Base-by-base conservation (phyloP, 176 grass and related monocot genomes). In the Alopecurus myosuroides region DNA sequence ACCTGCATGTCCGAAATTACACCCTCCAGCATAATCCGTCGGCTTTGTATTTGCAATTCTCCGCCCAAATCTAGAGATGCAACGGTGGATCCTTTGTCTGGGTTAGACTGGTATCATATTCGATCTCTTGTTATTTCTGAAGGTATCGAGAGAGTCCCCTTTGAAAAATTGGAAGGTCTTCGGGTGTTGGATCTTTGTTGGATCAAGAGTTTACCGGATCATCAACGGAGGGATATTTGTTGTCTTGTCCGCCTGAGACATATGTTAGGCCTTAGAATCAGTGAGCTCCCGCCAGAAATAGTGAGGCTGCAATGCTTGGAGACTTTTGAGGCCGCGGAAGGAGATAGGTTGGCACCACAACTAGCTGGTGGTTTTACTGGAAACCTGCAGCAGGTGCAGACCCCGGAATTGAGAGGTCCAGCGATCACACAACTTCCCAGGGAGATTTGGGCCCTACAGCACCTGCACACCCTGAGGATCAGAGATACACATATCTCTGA, bases 171-270 rank as follows among this genome's bases (percentile, higher is more conserved):
- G 10, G 25, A 41, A 55, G 3, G 3, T 0, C 9, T 82, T 9
- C 14, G 49, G 0, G 9, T 71, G 65, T 28, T 82, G 51, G 65
- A 82, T 5, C 17, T 71, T 8, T 9, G 29, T 19, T 1, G 4
- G 0, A 22, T 5, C 12, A 15, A 0, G 1, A 6, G 2, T 5
- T 1, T 1, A 15, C 40, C 2, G 0, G 20, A 57, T 13, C 9
- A 9, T 0, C n/a, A 82, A 20, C 12, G 29, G 22, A 51, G 13
- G 34, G 5, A 4, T 19, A 57, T 82, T 13, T 82, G 65, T 71
- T 48, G 15, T 7, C 80, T 70, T 3, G 10, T 71, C 23, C 2
- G 1, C 0, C 9, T 82, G 23, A 82, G 49, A 15, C 40, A 71
- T 11, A 33, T 68, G 35, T 6, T 70, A 3, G 33, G n/a, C 19